Evolutionary conservation across 2,329 filamentous ascomycete species (phyloP), one percentile per base, ranked within the genome.

Genomic region (Scedosporium aurantiacum): DNA sequence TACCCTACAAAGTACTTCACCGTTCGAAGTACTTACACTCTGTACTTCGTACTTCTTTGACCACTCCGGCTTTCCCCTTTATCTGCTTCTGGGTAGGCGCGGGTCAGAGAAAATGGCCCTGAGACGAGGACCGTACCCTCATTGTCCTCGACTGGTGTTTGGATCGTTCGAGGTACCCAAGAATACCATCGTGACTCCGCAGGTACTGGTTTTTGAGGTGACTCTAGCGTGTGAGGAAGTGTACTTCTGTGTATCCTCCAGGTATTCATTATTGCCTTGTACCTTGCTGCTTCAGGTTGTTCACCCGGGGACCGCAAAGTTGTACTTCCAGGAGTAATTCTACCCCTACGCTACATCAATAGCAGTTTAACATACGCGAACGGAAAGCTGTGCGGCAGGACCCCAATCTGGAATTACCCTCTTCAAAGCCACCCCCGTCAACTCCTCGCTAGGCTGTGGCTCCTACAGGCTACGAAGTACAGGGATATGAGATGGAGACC

Each of bases 371-470:
- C n/a, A 37, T 12, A 37, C 32, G 32, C 32, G 32, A 37, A 16
- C 18, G 28, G 55, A 28, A 25, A 25, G 21, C 16, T 27, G 52
- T 56, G 52, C 52, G 52, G 52, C 25, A 25, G 3, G 52, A 21
- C 52, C 52, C 18, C 52, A n/a, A 28, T 56, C 52, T 56, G 52
- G 52, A 56, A 32, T 56, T 56, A 56, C 37, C 28, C 32, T 57
- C 55, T 40, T 57, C 41, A 57, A 18, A 41, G 55, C 55, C 32
- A 23, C 28, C n/a, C 45, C 45, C 45, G 45, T 37, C 45, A 50
- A 23, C 45, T 50, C 54, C 14, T 18, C 18, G n/a, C 18, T 32
- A 16, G 55, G 32, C n/a, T 18, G 45, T 50, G 23, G n/a, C 32
- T 37, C 32, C 32, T 37, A 37, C 32, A 12, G 10, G 10, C 7